These are phyloP conservation scores for Teunomyces stri DNA, from an alignment of 805 yeast species.

Conservation along the genomic window DNA sequence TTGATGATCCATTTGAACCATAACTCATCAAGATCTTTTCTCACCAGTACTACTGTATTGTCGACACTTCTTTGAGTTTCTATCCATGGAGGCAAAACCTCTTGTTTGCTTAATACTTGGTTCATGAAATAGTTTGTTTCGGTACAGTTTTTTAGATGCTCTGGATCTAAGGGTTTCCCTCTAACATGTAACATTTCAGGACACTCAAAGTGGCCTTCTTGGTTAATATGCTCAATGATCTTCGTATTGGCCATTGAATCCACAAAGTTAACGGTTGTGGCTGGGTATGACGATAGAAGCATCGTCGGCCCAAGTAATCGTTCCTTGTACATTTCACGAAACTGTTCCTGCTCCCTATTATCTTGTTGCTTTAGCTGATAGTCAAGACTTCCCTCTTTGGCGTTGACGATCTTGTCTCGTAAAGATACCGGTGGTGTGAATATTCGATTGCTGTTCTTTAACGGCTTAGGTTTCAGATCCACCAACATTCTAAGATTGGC, in stretches of 20 bases:
- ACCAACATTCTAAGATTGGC: conserved; percentile 52
- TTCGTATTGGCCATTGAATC: conserved; percentile 70
- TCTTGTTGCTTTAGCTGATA: conserved; percentile 44
- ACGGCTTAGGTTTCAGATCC: conserved; percentile 47
- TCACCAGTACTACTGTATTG: conserved; percentile 44
- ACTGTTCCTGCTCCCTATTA: conserved; percentile 39
- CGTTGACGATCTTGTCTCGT: conserved; percentile 49
- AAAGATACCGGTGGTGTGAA: conserved; percentile 21
- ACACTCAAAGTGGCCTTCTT: conserved; percentile 66
- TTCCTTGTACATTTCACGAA: conserved; percentile 62
- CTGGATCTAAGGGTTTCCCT: conserved; percentile 56
- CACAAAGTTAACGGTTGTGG: conserved; percentile 49
- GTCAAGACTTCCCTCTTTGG: conserved; percentile 65
- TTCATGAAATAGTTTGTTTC: conserved; percentile 69
- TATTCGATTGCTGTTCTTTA: conserved; percentile 14
- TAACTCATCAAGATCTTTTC: conserved; percentile 39
- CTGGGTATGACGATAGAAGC: conserved; percentile 40
- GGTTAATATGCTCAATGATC: conserved; percentile 65
- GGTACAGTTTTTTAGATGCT: conserved; percentile 63
- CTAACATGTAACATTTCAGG: conserved; percentile 46
- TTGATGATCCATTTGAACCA: conserved; percentile 15
- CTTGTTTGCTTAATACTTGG: conserved; percentile 71
- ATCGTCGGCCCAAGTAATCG: conserved; percentile 57
- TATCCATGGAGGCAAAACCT: conserved; percentile 87
- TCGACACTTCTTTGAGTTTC: conserved; percentile 67